These are phyloP conservation scores for Pyrenopolyporus hunteri DNA, from an alignment of 495 filamentous ascomycete genomes.

Conservation along the genomic window DNA sequence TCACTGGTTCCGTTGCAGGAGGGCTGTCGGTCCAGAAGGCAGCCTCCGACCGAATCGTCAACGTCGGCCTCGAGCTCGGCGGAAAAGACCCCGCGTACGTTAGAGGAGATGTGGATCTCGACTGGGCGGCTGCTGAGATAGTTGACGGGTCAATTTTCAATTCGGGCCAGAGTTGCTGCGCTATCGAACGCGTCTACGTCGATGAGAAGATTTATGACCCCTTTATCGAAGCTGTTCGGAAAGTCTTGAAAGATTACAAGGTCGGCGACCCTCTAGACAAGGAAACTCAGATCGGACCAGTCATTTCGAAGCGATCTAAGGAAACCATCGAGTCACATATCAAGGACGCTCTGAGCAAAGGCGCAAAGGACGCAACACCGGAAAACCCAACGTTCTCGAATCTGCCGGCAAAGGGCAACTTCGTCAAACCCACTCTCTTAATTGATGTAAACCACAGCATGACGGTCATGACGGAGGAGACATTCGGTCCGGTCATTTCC, in stretches of 20 bases:
- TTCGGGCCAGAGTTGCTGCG: constrained; percentile 95
- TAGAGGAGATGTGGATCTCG: constrained; percentile 80
- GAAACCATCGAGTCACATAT: constrained; percentile 81
- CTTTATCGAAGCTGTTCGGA: constrained; percentile 78
- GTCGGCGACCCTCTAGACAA: constrained; percentile 84
- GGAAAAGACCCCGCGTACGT: constrained; percentile 95
- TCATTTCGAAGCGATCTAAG: constrained; percentile 78
- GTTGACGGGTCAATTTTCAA: constrained; percentile 96
- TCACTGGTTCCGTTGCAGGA: constrained; percentile 91
- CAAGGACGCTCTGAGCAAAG: constrained; percentile 81
- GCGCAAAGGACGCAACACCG: constrained; percentile 83
- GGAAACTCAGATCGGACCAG: constrained; percentile 83
- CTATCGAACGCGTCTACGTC: constrained; percentile 91
- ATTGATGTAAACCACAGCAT: constrained; percentile 83
- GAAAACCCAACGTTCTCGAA: constrained; percentile 74
- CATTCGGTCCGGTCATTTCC: constrained; percentile 93
- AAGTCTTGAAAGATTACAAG: constrained; percentile 85
- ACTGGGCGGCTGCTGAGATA: constrained; percentile 90
- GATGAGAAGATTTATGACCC: constrained; percentile 80
- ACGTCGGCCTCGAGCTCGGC: constrained; percentile 86
- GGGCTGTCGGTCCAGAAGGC: constrained; percentile 85
- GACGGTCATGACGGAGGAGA: constrained; percentile 93
- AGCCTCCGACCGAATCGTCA: constrained; percentile 77
- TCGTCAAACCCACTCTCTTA: constrained; percentile 82
- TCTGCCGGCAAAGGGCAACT: constrained; percentile 77